These are phyloP conservation scores for Pseudoperonospora humuli DNA, from an alignment of 352 stramenopile species.

Conservation along the genomic window DNA sequence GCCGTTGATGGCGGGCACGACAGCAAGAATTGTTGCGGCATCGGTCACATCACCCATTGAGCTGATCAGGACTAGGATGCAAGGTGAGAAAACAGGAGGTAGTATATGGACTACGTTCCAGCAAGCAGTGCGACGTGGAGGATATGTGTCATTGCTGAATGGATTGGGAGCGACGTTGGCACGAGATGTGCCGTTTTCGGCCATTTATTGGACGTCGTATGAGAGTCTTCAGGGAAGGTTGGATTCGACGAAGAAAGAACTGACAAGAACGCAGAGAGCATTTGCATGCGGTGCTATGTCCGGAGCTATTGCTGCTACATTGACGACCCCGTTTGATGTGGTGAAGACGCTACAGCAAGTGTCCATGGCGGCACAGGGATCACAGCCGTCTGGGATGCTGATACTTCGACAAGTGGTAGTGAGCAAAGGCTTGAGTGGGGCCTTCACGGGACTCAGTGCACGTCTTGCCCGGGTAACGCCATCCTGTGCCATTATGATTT, in stretches of 20 bases:
- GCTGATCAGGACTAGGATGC: conserved; percentile 84
- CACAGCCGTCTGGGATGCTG: conserved; percentile 26
- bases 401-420: conserved; percentile 48
- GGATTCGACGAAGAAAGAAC: conserved; percentile 2
- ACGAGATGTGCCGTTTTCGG: conserved; percentile 92
- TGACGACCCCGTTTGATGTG: conserved; percentile 94
- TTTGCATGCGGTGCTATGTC: conserved; percentile 83
- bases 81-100: conserved; percentile 26
- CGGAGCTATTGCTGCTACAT: conserved; percentile 79
- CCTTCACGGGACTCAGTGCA: conserved; percentile 59
- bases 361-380: conserved; percentile 27
- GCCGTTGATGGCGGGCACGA: conserved; percentile 60
- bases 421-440: conserved; percentile 35
- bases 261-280: conserved; percentile 57
- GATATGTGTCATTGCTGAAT: conserved; percentile 75
- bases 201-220: conserved; percentile 92
- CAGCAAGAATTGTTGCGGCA: conserved; percentile 60
- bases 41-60: conserved; percentile 84
- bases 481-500: conserved; percentile 86
- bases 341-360: conserved; percentile 92
- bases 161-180: conserved; percentile 88
- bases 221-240: conserved; percentile 62
- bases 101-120: conserved; percentile 44
- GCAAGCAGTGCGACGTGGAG: conserved; percentile 48
- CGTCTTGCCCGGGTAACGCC: conserved; percentile 61